phyloP scores from a whole-genome alignment of 1,139 yeast genomes.

The Suhomyces yuchorum region DNA sequence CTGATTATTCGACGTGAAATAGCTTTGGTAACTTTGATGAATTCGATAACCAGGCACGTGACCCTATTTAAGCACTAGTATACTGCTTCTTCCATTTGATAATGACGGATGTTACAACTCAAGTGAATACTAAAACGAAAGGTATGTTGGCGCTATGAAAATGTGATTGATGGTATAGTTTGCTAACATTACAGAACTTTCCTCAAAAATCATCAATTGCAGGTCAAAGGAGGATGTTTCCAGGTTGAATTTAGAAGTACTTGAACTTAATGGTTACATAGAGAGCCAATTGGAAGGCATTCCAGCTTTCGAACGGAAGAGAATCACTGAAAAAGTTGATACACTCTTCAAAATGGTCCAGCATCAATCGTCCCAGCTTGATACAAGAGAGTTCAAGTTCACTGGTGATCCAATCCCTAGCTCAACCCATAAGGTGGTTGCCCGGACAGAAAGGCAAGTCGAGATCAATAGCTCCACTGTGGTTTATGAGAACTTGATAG shows the following conservation, averaged over 20 bases:
- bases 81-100: neutral
- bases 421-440: neutral
- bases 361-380: conserved; percentile 20
- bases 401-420: conserved; percentile 29
- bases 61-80: neutral
- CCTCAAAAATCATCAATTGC: conserved; percentile 11
- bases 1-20: no score
- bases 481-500: conserved; percentile 2
- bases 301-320: conserved; percentile 21
- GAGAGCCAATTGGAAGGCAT: conserved; percentile 8
- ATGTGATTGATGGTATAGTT: neutral
- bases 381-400: conserved; percentile 25
- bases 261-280: conserved; percentile 12
- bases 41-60: no score
- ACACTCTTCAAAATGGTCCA: conserved; percentile 24
- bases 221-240: conserved; percentile 9
- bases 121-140: neutral
- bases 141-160: neutral
- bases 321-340: conserved; percentile 19
- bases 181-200: conserved; percentile 12
- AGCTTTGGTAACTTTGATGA: no score
- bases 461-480: neutral
- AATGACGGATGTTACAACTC: neutral
- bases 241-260: conserved; percentile 5
- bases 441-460: neutral